Evolutionary conservation across 192 early-diverging fungal species (phyloP).

Genomic region (Spizellomyces punctatus): DNA sequence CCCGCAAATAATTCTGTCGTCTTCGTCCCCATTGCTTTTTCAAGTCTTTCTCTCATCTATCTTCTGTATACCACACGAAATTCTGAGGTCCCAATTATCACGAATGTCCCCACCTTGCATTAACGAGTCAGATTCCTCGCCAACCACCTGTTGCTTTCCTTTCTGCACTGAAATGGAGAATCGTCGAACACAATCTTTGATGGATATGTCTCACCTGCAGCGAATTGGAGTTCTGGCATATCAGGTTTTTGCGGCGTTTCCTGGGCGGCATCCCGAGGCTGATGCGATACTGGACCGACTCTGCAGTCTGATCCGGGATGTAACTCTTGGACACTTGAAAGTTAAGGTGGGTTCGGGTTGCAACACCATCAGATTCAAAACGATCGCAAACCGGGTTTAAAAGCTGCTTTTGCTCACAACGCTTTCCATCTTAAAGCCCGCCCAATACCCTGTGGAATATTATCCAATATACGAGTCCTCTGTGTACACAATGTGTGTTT

Average conservation of each 20-base stretch:
- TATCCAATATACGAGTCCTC: slow-evolving; percentile 34
- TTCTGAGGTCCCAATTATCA: too few species aligned
- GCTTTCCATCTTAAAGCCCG: not conserved
- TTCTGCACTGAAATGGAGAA: too few species aligned
- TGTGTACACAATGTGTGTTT: slow-evolving; percentile 48
- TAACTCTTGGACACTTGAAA: not conserved
- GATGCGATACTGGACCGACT: not conserved
- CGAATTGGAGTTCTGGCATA: slow-evolving; percentile 2
- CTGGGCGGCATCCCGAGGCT: slow-evolving; percentile 3
- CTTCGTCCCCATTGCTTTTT: too few species aligned
- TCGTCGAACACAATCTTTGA: too few species aligned
- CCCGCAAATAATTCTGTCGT: too few species aligned
- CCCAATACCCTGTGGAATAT: slow-evolving; percentile 38
- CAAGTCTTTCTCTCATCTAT: too few species aligned
- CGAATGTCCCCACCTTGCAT: too few species aligned
- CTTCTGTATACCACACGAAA: too few species aligned
- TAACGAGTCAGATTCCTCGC: too few species aligned
- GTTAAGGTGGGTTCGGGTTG: not conserved
- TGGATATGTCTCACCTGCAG: not conserved
- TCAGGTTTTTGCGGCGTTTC: slow-evolving; percentile 1
- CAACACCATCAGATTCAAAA: not conserved
- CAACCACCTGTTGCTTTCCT: too few species aligned
- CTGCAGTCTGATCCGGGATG: not conserved
- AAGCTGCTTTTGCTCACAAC: slow-evolving; percentile 1
- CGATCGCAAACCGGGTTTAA: too few species aligned